Base-by-base conservation (phyloP, 805 yeast species). In the Pichia membranifaciens region DNA sequence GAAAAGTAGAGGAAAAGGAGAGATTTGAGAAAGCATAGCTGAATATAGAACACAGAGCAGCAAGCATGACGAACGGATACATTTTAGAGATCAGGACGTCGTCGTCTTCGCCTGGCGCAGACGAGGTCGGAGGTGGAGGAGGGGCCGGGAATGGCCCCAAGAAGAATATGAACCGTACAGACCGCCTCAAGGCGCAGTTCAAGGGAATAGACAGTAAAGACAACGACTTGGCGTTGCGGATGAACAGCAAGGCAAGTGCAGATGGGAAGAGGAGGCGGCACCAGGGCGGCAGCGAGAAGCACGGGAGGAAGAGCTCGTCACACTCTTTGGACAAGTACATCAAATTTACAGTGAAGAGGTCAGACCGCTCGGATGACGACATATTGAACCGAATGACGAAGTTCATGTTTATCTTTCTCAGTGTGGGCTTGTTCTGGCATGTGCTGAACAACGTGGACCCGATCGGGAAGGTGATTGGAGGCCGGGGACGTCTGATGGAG, bases 61-160 rank as follows among this genome's bases (percentile, higher is more conserved):
- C 5, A 4, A 20, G 21, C 18, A 59, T 58, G 63, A 46, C 50
- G 37, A 58, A 54, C 37, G 60, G 57, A 39, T 61, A 59, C 48
- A 48, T 61, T 35, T 44, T 61, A 22, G 63, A 59, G 54, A 53
- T 61, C 36, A 58, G 55, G 47, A 53, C 62, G 16, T 59, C 64
- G 10, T 16, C 22, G 7, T 28, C 43, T 16, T 39, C 42, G 16
- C 41, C 33, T 4, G 25, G 41, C 23, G 28, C 22, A 5, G 41
- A 16, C 5, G 41, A 16, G 29, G 6, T 21, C 28, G 25, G 23
- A 29, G 22, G 5, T 7, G 15, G 4, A 16, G 28, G 28, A 29
- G 22, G 5, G 10, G 15, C 5, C n/a, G 28, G 28, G 41, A 20
- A 18, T 15, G n/a, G 29, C 17, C n/a, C 20, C 7, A n/a, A 2